Evolutionary conservation across 495 filamentous ascomycete genomes (phyloP), one percentile per base, ranked within the genome.

Genomic region (Venustampulla echinocandica): DNA sequence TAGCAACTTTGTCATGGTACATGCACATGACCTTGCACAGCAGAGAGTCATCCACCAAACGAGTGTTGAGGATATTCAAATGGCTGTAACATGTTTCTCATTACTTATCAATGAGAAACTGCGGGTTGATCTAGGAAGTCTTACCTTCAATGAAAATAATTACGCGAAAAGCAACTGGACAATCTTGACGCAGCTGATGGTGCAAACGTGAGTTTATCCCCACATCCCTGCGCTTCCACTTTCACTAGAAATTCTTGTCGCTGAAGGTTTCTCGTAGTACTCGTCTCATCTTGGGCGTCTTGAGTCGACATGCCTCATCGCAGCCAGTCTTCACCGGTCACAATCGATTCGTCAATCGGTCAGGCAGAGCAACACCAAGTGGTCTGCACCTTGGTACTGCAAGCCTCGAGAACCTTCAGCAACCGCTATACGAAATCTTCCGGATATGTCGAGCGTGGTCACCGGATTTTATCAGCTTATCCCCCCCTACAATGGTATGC

Each of bases 141-240:
- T 34, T 4, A 19, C 15, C 3, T 35, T 45, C 10, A 20, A 45
- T 34, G 42, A 45, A 14, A 19, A 33, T 6, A 35, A 21, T 21
- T 35, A 18, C 19, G n/a, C 10, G 9, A 45, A 20, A 7, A 45
- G 42, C 42, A 45, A 45, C 19, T 45, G 42, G 42, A 18, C 35
- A 9, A 4, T 34, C 4, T 17, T 35, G 6, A 33, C 42, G 17
- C 24, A 19, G 13, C 19, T 45, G 27, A 45, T 45, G 42, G 10
- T 34, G 6, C 42, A 34, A 21, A 32, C 17, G 42, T 45, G 35
- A 20, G 17, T 21, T 15, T 45, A 28, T 25, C 20, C n/a, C n/a
- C n/a, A n/a, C n/a, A n/a, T n/a, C n/a, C n/a, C n/a, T n/a, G n/a
- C n/a, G n/a, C n/a, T n/a, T n/a, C 10, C 13, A 10, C 15, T 25